Evolutionary conservation across 352 stramenopile species (phyloP).

Genomic region (Globisporangium middletonii): DNA sequence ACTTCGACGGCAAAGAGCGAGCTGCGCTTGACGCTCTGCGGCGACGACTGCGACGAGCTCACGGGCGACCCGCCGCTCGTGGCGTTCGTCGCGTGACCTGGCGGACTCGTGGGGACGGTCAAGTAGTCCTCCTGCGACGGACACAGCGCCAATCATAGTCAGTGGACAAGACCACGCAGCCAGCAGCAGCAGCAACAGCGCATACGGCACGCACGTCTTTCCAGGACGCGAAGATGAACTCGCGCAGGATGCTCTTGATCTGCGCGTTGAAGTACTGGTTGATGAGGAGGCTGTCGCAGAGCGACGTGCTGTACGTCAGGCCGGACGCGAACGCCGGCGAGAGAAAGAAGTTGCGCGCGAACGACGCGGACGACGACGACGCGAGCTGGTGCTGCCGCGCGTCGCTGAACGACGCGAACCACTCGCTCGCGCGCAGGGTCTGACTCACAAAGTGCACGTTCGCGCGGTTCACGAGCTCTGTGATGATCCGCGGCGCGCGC

Average conservation of each 20-base stretch:
- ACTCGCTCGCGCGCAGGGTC: constrained; percentile 59
- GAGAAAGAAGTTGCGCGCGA: constrained; percentile 78
- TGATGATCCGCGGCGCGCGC: constrained; percentile 62
- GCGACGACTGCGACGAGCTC: constrained; percentile 26
- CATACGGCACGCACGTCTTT: constrained; percentile 32
- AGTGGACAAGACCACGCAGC: neutral
- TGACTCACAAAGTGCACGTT: constrained; percentile 84
- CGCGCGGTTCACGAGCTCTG: constrained; percentile 68
- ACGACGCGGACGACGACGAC: constrained; percentile 42
- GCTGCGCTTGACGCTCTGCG: constrained; percentile 41
- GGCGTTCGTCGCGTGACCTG: neutral
- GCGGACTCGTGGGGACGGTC: constrained; percentile 16
- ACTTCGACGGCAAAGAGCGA: constrained; percentile 79
- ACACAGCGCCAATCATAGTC: neutral
- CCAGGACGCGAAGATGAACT: constrained; percentile 83
- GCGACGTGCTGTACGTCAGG: constrained; percentile 77
- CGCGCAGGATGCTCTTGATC: constrained; percentile 82
- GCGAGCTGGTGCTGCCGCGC: constrained; percentile 25
- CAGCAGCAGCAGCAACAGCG: constrained; percentile 4
- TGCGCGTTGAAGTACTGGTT: constrained; percentile 87
- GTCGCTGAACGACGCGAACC: constrained; percentile 37
- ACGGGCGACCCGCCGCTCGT: constrained; percentile 19
- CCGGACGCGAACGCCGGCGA: constrained; percentile 79
- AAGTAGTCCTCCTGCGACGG: constrained; percentile 29
- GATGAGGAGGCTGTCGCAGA: constrained; percentile 84